A percentile compares a stretch with the other conserved stretches of the same genome.
Conservation (phyloP, 2,329 filamentous ascomycete species). For the Calonectria hawksworthii region DNA sequence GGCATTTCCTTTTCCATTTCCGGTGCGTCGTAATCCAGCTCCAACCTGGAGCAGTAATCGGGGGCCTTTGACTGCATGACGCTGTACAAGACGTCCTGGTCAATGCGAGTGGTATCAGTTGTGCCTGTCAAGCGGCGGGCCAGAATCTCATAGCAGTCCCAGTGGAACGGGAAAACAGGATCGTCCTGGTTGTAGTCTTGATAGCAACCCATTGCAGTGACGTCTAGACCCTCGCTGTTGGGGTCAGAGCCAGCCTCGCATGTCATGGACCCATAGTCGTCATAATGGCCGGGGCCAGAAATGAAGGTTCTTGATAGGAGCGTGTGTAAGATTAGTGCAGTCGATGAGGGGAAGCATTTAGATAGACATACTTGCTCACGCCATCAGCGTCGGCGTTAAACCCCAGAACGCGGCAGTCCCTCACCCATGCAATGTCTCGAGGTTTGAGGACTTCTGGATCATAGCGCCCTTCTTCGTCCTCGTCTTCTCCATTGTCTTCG, state of each 20-base stretch:
- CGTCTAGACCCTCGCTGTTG: not conserved
- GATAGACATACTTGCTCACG: constrained; percentile 9
- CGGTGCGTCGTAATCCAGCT: not conserved
- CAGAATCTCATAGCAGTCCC: constrained; percentile 7
- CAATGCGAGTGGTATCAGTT: not conserved
- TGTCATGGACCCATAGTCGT: not conserved
- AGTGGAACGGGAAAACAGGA: constrained; percentile 15
- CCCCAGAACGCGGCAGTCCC: constrained; percentile 1
- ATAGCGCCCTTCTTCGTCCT: not conserved
- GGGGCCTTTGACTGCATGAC: not conserved
- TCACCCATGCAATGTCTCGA: not conserved
- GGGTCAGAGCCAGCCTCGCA: constrained; percentile 1
- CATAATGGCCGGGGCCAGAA: not conserved
- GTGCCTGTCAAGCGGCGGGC: not conserved
- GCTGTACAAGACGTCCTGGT: constrained; percentile 14
- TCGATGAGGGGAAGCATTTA: no score
- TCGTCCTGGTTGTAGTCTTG: not conserved
- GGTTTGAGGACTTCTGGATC: not conserved
- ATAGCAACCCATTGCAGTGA: not conserved
- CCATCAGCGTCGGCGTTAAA: not conserved
- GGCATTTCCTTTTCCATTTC: not conserved
- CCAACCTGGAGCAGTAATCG: not conserved
- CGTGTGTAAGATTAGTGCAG: not conserved
- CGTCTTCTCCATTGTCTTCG: not conserved
- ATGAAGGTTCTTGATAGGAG: not conserved